Evolutionary conservation across 1,284 basidiomycete species (phyloP).

Genomic region (Schizophyllum commune): DNA sequence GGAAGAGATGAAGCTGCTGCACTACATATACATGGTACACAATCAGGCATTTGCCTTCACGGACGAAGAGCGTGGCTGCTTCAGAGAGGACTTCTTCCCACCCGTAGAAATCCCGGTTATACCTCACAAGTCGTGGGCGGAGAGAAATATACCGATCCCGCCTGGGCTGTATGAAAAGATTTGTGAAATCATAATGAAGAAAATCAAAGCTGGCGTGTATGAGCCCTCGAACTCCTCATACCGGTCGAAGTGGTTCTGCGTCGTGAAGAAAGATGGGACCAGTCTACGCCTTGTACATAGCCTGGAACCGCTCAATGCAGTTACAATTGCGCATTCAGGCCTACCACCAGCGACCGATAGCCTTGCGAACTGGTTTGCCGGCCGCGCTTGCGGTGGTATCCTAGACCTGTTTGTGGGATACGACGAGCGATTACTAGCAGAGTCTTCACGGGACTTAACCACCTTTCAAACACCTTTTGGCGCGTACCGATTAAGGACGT

Average conservation of each 20-base stretch:
- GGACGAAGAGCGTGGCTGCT: constrained; percentile 23
- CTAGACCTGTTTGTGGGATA: constrained; percentile 20
- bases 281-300: constrained; percentile 23
- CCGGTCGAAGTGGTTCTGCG: constrained; percentile 29
- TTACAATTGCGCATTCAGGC: constrained; percentile 24
- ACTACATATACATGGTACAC: constrained; percentile 15
- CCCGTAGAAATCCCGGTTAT: constrained; percentile 25
- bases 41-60: constrained; percentile 24
- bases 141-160: constrained; percentile 31
- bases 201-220: constrained; percentile 27
- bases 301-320: constrained; percentile 24
- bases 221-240: constrained; percentile 30
- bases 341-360: constrained; percentile 17
- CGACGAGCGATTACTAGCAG: constrained; percentile 16
- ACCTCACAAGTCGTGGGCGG: constrained; percentile 26
- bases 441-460: constrained; percentile 16
- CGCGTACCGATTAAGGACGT: constrained; percentile 14
- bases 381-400: constrained; percentile 14
- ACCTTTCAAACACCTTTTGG: constrained; percentile 21
- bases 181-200: constrained; percentile 22
- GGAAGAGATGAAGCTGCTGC: constrained; percentile 15
- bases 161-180: constrained; percentile 27
- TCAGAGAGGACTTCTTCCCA: constrained; percentile 26
- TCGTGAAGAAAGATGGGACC: constrained; percentile 29
- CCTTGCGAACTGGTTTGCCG: constrained; percentile 16